These are phyloP conservation scores for Sextonia rubra DNA, from an alignment of 164 flowering plant genomes.

Conservation along the genomic window DNA sequence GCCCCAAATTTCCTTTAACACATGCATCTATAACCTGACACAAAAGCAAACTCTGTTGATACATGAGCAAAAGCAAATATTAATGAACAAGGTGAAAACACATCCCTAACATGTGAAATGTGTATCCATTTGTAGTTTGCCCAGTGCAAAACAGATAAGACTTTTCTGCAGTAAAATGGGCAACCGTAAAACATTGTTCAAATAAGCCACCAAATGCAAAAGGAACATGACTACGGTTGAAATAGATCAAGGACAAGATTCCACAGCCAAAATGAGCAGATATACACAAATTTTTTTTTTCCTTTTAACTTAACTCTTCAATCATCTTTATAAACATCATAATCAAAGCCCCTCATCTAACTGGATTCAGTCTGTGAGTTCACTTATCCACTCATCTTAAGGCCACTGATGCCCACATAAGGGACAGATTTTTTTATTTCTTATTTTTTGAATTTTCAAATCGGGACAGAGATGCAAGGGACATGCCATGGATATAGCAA, in stretches of 20 bases:
- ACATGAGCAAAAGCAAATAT: not conserved
- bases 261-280: not conserved
- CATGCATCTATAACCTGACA: constrained; percentile 95
- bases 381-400: no score
- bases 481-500: no score
- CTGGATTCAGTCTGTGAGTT: no score
- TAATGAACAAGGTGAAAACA: not conserved
- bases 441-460: no score
- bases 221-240: not conserved
- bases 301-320: not conserved
- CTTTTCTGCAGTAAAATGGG: no score
- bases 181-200: no score
- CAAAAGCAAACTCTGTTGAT: not conserved
- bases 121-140: not conserved
- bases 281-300: not conserved
- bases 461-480: no score
- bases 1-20: constrained; percentile 95
- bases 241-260: not conserved
- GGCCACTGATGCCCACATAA: no score
- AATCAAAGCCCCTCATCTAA: no score
- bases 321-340: no score
- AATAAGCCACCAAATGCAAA: not conserved
- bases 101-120: no score
- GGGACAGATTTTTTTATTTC: no score
- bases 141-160: not conserved